Conservation (phyloP, 2,329 filamentous ascomycete genomes). For the Macrophomina pseudophaseolina region DNA sequence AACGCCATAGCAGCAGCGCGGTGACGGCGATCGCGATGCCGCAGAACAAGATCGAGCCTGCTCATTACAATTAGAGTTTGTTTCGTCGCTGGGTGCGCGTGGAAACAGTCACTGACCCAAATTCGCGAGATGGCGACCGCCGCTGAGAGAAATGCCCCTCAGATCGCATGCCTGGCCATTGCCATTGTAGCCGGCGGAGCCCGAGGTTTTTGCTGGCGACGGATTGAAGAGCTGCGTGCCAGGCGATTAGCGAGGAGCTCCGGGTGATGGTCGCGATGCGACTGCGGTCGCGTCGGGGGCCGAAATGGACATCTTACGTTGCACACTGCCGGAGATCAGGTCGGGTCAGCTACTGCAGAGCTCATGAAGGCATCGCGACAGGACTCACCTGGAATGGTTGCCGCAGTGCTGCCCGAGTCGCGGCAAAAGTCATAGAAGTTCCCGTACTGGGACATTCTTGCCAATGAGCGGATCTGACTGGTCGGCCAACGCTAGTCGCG, state of each 20-base stretch:
- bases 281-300: constrained; percentile 17
- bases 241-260: constrained; percentile 36
- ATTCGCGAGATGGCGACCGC: constrained; percentile 74
- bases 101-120: constrained; percentile 65
- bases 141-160: constrained; percentile 73
- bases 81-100: constrained; percentile 1
- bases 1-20: constrained; percentile 73
- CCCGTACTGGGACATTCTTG: constrained; percentile 42
- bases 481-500: constrained; percentile 16
- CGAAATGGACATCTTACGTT: constrained; percentile 46
- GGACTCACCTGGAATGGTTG: constrained; percentile 48
- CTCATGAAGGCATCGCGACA: constrained; percentile 27
- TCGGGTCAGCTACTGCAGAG: constrained; percentile 29
- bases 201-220: constrained; percentile 52
- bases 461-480: constrained; percentile 4
- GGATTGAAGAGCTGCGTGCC: constrained; percentile 66
- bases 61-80: constrained; percentile 36
- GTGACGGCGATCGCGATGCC: constrained; percentile 75
- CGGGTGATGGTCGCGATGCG: constrained; percentile 17
- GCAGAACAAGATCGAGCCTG: constrained; percentile 86
- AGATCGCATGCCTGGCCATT: constrained; percentile 67
- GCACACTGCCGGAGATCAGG: constrained; percentile 46
- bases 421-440: constrained; percentile 55
- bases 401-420: constrained; percentile 50
- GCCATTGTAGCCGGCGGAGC: not conserved